Percentiles rank a stretch among this genome's conserved stretches.
Conservation (phyloP, 73 alveolate species). For the Durusdinium trenchii region DNA sequence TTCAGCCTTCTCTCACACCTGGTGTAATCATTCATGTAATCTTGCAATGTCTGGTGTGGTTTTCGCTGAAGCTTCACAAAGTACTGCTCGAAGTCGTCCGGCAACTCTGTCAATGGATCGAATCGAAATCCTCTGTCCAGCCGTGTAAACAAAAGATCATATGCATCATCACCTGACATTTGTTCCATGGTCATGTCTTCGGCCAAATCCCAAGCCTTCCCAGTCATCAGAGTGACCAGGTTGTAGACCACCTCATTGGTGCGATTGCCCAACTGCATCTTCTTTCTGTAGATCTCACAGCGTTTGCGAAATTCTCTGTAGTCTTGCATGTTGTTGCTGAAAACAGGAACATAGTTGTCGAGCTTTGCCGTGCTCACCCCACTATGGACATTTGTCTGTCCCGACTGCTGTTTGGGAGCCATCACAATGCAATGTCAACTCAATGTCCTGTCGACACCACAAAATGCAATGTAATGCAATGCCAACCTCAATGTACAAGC, state of each 20-base stretch:
- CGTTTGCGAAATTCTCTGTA: slow-evolving; percentile 13
- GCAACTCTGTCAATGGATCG: slow-evolving; percentile 8
- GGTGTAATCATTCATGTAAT: neutral
- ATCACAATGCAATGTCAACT: too few relatives aligned
- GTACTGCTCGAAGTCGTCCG: slow-evolving; percentile 37
- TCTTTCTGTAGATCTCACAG: neutral
- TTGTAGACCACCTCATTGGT: neutral
- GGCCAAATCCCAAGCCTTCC: slow-evolving; percentile 24
- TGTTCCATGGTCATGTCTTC: neutral
- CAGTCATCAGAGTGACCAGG: neutral
- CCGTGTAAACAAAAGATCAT: neutral
- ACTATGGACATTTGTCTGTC: neutral
- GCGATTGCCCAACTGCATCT: neutral
- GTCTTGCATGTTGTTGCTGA: neutral
- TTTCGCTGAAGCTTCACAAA: neutral
- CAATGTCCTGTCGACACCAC: too few relatives aligned
- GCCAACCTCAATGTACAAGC: neutral
- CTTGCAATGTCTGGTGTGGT: neutral
- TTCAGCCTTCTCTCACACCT: neutral
- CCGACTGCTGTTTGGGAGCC: too few relatives aligned
- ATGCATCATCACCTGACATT: neutral
- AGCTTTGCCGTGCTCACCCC: neutral
- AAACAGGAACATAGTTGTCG: neutral
- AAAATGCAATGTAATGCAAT: neutral
- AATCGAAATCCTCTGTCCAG: neutral